Percentiles rank a stretch among this genome's conserved stretches.
phyloP scores from a whole-genome alignment of 75 land plant species.

The Larix kaempferi region DNA sequence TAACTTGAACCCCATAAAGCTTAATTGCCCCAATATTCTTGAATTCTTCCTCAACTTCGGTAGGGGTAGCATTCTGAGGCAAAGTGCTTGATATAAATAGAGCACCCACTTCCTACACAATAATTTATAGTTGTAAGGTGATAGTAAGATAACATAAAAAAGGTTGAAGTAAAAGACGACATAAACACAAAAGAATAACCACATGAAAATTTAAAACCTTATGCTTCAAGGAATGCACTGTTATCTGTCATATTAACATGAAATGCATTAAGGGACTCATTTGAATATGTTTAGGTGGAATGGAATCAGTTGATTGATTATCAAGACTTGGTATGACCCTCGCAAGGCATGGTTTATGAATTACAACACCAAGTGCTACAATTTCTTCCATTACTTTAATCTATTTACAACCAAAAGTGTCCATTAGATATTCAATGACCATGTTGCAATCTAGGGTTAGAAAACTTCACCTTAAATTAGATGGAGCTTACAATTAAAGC shows the following conservation, averaged over 20 bases:
- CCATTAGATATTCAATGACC: background rate
- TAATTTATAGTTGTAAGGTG: background rate
- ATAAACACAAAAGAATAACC: background rate
- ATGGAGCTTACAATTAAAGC: slow-evolving; percentile 16
- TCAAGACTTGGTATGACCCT: background rate
- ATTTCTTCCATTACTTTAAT: slow-evolving; percentile 24
- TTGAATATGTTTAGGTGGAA: slow-evolving; percentile 13
- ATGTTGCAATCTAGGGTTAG: background rate
- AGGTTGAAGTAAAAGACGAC: background rate
- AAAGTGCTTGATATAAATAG: slow-evolving; percentile 44
- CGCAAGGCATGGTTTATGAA: slow-evolving; percentile 9
- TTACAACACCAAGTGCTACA: slow-evolving; percentile 9
- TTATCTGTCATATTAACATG: background rate
- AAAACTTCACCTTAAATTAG: background rate
- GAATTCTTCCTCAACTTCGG: slow-evolving; percentile 33
- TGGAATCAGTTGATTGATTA: background rate
- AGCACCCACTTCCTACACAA: slow-evolving; percentile 27
- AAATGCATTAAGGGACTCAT: background rate
- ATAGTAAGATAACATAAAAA: background rate
- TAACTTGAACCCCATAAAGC: slow-evolving; percentile 41
- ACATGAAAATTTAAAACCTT: background rate
- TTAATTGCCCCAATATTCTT: slow-evolving; percentile 53
- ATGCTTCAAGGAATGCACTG: background rate
- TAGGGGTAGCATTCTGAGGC: slow-evolving; percentile 22
- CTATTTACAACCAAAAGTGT: slow-evolving; percentile 12